These are phyloP conservation scores for Talaromyces liani DNA, from an alignment of 495 filamentous ascomycete species.

Conservation along the genomic window DNA sequence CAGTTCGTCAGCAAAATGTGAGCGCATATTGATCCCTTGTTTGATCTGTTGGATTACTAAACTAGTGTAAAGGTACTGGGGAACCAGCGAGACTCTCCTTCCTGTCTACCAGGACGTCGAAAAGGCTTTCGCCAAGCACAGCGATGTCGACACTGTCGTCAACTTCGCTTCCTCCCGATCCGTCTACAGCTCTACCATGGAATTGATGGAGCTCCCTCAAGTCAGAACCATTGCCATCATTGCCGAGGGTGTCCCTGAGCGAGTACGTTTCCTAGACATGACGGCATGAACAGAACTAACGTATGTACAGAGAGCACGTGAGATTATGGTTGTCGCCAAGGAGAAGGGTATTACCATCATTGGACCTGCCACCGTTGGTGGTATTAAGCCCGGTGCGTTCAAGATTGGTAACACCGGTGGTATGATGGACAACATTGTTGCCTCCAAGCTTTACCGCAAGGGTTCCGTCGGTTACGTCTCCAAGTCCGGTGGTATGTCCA, in stretches of 20 bases:
- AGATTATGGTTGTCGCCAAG: slow-evolving; percentile 89
- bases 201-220: slow-evolving; percentile 95
- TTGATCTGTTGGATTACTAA: neutral
- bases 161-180: slow-evolving; percentile 98
- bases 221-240: slow-evolving; percentile 98
- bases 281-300: neutral
- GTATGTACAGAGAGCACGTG: slow-evolving; percentile 72
- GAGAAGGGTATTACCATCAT: slow-evolving; percentile 99
- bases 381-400: slow-evolving; percentile 97
- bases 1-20: slow-evolving; percentile 99
- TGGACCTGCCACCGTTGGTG: slow-evolving; percentile 95
- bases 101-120: slow-evolving; percentile 93
- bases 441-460: slow-evolving; percentile 98
- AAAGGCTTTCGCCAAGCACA: slow-evolving; percentile 96
- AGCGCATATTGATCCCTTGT: slow-evolving; percentile 11
- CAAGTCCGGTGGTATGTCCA: slow-evolving; percentile 99
- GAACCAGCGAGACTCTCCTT: slow-evolving; percentile 96
- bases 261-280: slow-evolving; percentile 50
- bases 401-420: slow-evolving; percentile 99
- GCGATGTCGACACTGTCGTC: slow-evolving; percentile 93
- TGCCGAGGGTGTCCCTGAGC: slow-evolving; percentile 96
- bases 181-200: slow-evolving; percentile 97
- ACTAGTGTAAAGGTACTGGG: slow-evolving; percentile 68
- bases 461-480: slow-evolving; percentile 98
- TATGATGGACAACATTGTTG: slow-evolving; percentile 99